Evolutionary conservation across 192 early-diverging fungal genomes (phyloP).

Genomic region (Entomortierella lignicola): DNA sequence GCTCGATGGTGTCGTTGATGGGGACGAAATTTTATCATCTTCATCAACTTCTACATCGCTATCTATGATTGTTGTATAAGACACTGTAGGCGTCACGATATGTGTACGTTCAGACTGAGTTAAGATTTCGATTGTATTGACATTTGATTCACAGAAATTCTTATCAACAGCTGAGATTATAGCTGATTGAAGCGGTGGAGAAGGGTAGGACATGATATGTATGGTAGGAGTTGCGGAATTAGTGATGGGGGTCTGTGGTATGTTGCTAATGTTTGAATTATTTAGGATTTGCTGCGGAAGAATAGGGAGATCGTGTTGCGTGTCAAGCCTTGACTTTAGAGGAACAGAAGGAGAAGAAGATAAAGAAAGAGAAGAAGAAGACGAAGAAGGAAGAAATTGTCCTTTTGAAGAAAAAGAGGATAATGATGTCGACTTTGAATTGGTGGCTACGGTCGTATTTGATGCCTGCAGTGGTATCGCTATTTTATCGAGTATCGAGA

Average conservation of each 20-base stretch:
- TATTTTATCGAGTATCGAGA: background rate
- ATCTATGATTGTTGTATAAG: constrained; percentile 5
- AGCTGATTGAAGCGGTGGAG: constrained; percentile 4
- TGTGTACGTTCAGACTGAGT: background rate
- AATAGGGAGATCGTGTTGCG: background rate
- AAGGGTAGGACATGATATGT: constrained; percentile 7
- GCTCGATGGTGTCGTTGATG: constrained; percentile 1
- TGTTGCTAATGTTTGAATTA: background rate
- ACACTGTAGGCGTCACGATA: constrained; percentile 1
- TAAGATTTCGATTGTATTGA: background rate
- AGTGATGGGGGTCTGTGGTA: background rate
- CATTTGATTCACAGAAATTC: background rate
- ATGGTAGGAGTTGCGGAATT: background rate
- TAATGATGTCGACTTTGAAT: no score
- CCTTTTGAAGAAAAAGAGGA: constrained; percentile 9
- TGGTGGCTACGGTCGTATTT: background rate
- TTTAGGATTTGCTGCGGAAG: constrained; percentile 2
- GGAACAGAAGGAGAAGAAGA: constrained; percentile 12
- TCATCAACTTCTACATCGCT: background rate
- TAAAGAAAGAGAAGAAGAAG: background rate
- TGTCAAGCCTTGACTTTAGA: background rate
- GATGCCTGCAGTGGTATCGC: background rate
- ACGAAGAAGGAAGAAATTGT: background rate
- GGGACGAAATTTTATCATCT: background rate
- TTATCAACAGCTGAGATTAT: background rate